These are phyloP conservation scores for Acanthamoeba healyi DNA, from an alignment of 208 protist species.

Conservation along the genomic window DNA sequence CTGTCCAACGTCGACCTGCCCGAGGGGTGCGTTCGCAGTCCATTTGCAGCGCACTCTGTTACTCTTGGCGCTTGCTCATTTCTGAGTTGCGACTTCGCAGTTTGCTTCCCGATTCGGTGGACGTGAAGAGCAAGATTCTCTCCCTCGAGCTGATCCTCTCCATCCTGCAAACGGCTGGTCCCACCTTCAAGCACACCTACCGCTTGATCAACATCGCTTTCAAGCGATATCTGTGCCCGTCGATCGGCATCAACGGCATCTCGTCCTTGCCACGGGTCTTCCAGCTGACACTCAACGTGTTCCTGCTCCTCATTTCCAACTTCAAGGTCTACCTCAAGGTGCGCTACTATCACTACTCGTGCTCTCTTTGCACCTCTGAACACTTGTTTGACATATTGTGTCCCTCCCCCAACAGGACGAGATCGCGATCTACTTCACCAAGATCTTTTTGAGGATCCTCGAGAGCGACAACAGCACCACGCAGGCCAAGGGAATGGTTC, in stretches of 20 bases:
- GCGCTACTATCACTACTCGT: background rate
- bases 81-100: background rate
- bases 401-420: constrained; percentile 82
- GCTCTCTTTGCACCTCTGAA: background rate
- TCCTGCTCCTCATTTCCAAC: constrained; percentile 91
- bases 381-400: background rate
- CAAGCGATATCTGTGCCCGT: constrained; percentile 91
- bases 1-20: constrained; percentile 87
- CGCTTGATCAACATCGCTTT: constrained; percentile 90
- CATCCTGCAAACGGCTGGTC: constrained; percentile 93
- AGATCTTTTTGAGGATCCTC: constrained; percentile 95
- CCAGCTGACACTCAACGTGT: constrained; percentile 94
- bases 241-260: constrained; percentile 93
- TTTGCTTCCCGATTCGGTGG: constrained; percentile 81
- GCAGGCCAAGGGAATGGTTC: constrained; percentile 94
- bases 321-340: constrained; percentile 95
- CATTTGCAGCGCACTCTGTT: too few species aligned
- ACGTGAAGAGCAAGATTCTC: constrained; percentile 90
- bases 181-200: constrained; percentile 90
- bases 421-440: constrained; percentile 94
- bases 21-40: constrained; percentile 48
- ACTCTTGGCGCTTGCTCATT: constrained; percentile 67
- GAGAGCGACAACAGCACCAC: constrained; percentile 92
- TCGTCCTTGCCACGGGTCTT: constrained; percentile 93
- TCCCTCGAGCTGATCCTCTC: constrained; percentile 88